phyloP scores from a whole-genome alignment of 805 yeast genomes.

The Monosporozyma yasuniensis region DNA sequence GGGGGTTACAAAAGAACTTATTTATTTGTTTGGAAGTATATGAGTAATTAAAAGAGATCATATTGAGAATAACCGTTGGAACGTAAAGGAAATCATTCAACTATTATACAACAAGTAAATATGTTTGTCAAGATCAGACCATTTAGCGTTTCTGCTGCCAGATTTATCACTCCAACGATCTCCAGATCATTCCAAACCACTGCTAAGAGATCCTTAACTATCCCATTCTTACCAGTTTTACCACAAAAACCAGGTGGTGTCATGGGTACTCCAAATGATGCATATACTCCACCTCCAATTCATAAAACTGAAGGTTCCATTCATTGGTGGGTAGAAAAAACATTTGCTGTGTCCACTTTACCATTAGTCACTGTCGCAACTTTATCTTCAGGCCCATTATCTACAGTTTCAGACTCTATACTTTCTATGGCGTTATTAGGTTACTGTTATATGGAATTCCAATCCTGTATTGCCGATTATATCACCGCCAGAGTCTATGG shows the following conservation, averaged over 20 bases:
- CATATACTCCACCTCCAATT: slow-evolving; percentile 57
- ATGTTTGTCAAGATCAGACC: neutral
- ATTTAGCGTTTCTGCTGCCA: slow-evolving; percentile 18
- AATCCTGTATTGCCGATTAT: slow-evolving; percentile 90
- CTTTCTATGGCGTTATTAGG: slow-evolving; percentile 57
- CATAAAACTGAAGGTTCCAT: slow-evolving; percentile 68
- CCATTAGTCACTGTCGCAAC: slow-evolving; percentile 75
- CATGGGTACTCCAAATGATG: slow-evolving; percentile 90
- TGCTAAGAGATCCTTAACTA: slow-evolving; percentile 30
- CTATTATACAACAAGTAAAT: neutral
- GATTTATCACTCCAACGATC: slow-evolving; percentile 5
- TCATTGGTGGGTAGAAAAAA: slow-evolving; percentile 90
- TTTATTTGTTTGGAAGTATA: neutral
- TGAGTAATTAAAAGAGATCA: no score
- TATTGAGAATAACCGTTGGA: neutral
- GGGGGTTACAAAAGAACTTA: neutral
- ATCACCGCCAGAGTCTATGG: slow-evolving; percentile 85
- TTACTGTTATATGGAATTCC: slow-evolving; percentile 81
- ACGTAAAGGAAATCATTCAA: no score
- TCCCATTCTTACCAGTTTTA: slow-evolving; percentile 46
- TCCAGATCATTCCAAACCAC: neutral
- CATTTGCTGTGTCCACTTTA: slow-evolving; percentile 57
- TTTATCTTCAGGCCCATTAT: slow-evolving; percentile 54
- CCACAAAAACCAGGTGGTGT: slow-evolving; percentile 87
- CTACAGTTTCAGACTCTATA: slow-evolving; percentile 64